These are phyloP conservation scores for Fusarium miscanthi DNA, from an alignment of 2,329 filamentous ascomycete species.

Conservation along the genomic window DNA sequence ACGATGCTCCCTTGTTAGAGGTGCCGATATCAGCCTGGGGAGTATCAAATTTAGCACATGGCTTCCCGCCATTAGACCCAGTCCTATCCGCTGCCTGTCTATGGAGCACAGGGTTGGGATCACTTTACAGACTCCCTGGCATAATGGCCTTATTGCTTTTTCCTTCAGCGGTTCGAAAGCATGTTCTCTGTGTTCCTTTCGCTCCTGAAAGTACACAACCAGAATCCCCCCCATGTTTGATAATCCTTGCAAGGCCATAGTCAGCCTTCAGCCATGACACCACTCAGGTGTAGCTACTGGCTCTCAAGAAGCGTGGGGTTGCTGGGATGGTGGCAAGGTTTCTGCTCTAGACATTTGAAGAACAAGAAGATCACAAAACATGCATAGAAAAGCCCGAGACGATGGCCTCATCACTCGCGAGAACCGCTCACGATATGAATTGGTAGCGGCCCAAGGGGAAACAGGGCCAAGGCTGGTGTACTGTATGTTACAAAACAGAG, in stretches of 20 bases:
- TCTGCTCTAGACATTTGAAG: slow-evolving; percentile 28
- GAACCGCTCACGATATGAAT: slow-evolving; percentile 38
- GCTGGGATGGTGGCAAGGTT: slow-evolving; percentile 40
- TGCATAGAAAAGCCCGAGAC: slow-evolving; percentile 28
- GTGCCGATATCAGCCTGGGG: slow-evolving; percentile 33
- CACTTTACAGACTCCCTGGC: slow-evolving; percentile 26
- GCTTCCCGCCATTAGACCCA: slow-evolving; percentile 39
- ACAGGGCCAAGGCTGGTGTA: slow-evolving; percentile 17
- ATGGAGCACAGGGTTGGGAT: slow-evolving; percentile 33
- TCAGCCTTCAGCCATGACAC: slow-evolving; percentile 41
- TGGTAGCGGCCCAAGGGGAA: slow-evolving; percentile 38
- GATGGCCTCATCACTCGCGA: slow-evolving; percentile 44
- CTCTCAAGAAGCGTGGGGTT: slow-evolving; percentile 41
- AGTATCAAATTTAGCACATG: slow-evolving; percentile 39
- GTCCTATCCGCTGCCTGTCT: neutral
- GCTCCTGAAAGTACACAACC: slow-evolving; percentile 28
- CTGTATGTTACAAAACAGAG: slow-evolving; percentile 31
- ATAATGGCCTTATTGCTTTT: slow-evolving; percentile 32
- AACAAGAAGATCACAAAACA: slow-evolving; percentile 36
- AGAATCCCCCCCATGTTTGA: slow-evolving; percentile 9
- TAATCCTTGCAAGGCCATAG: slow-evolving; percentile 24
- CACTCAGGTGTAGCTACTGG: slow-evolving; percentile 37
- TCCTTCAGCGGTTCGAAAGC: slow-evolving; percentile 21
- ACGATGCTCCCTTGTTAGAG: slow-evolving; percentile 12
- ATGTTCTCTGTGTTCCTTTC: slow-evolving; percentile 25